Evolutionary conservation across 2,329 filamentous ascomycete genomes (phyloP), one percentile per base, ranked within the genome.

Genomic region (Fusarium setosum): DNA sequence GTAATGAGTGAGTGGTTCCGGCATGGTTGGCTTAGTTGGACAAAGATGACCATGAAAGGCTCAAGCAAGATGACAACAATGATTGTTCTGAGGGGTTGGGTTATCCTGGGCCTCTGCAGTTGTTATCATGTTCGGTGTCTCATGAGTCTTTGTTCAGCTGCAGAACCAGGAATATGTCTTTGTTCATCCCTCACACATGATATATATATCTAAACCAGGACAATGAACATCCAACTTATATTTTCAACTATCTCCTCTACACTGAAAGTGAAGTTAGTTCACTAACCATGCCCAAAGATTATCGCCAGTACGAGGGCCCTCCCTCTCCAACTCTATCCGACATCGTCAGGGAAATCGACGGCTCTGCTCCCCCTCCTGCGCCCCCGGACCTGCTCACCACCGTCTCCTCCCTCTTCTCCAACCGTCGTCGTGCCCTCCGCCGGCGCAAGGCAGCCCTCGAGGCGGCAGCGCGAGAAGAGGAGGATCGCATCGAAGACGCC

Each of bases 321-420:
- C 49, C 50, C 20, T 24, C 15, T 10, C 23, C 24, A n/a, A 11
- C 38, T 26, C 11, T 52, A 26, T 55, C 54, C 18, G 34, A 35
- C 11, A 20, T 41, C 17, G 8, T 50, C 15, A 48, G 12, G 31
- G 32, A 67, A 20, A 24, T 54, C 11, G 26, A 57, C 26, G 29
- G 20, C 7, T n/a, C 26, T n/a, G 47, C 34, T 12, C 38, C 56
- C 2, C 63, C 59, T 35, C 41, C 37, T 21, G 57, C 61, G 11
- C 63, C 64, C 7, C 60, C 20, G 7, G 51, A 67, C 18, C 17
- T 67, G 12, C 35, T 65, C 11, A 65, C 63, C 8, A 58, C 48
- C 4, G 63, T 61, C 42, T 50, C 51, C 10, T 31, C 34, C 9
- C 34, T 67, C 29, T 67, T 67, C 37, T 21, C 20, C 21, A 24